Base-by-base conservation (phyloP, 1,284 basidiomycete species). In the Papiliotrema fonsecae region DNA sequence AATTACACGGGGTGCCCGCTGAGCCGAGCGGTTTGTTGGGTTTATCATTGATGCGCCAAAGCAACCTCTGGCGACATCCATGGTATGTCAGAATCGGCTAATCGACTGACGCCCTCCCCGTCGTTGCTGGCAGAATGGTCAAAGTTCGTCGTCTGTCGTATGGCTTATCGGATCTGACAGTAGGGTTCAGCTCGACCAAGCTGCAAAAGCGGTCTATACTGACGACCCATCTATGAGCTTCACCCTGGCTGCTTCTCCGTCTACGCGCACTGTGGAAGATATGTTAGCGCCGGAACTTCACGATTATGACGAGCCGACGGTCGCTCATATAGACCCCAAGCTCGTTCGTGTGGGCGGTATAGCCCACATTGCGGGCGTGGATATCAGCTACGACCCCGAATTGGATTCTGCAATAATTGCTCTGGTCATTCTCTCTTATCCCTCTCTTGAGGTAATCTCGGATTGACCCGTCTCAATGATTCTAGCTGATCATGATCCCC, bases 381-480 rank as follows among this genome's bases (percentile, higher is more conserved):
- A 47, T 25, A 41, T 42, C 38, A 27, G 46, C 7, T 47, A 47
- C 30, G 24, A 30, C 13, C 10, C 34, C 16, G 43, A 45, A 14
- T 14, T 6, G 6, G 34, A 45, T 25, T 7, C 11, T 3, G 43
- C 26, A 18, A 39, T 47, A 10, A 31, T 35, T 22, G 46, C 28
- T 5, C 14, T 47, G 11, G 46, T 41, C 28, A 42, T 47, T 13
- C 39, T 47, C 16, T 9, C n/a, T 6, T 47, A 38, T 28, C 46
- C 46, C n/a, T 7, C n/a, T 34, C 13, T 47, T 13, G 28, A 25
- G 21, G 46, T 47, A 26, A 39, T 35, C 22, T 6, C n/a, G 10
- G 11, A 14, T 11, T 5, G 24, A 25, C 16, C 4, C 19, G 6
- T 43, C 21, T 4, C n/a, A 4, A 3, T 4, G 4, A n/a, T 21